A percentile compares a stretch with the other conserved stretches of the same genome.
Evolutionary conservation across 768 basidiomycete genomes (phyloP).

Genomic region (Mycena sanguinolenta): DNA sequence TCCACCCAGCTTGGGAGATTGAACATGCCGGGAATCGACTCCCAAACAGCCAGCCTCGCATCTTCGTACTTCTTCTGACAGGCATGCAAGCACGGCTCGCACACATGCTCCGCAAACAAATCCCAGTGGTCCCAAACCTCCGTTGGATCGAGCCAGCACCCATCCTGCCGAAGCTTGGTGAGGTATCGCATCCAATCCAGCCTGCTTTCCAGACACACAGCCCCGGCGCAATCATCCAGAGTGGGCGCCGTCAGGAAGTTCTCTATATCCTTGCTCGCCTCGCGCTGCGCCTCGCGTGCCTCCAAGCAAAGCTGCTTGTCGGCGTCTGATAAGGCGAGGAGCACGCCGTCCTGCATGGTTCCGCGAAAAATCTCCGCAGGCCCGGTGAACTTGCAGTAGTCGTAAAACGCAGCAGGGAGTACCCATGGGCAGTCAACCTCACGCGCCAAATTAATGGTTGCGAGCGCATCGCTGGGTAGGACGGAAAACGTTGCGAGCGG

Average conservation of each 20-base stretch:
- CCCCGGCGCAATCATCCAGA: not conserved
- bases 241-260: not conserved
- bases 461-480: constrained; percentile 33
- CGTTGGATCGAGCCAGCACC: constrained; percentile 4
- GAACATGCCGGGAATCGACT: constrained; percentile 4
- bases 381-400: constrained; percentile 29
- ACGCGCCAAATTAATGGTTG: constrained; percentile 36
- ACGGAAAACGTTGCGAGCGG: constrained; percentile 33
- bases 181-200: constrained; percentile 1
- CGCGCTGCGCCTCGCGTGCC: constrained; percentile 8
- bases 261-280: not conserved
- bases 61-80: constrained; percentile 10
- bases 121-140: constrained; percentile 5
- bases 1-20: constrained; percentile 7
- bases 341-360: constrained; percentile 2
- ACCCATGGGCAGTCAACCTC: constrained; percentile 37
- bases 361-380: constrained; percentile 20
- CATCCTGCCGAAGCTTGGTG: not conserved
- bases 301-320: constrained; percentile 15
- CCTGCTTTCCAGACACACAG: not conserved
- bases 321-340: not conserved
- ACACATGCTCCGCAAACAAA: not conserved
- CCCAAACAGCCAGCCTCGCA: constrained; percentile 1
- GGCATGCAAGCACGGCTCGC: not conserved
- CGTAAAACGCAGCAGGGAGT: constrained; percentile 39